Evolutionary conservation across 495 filamentous ascomycete species (phyloP).

Genomic region (Hyphodiscus hymeniophilus): DNA sequence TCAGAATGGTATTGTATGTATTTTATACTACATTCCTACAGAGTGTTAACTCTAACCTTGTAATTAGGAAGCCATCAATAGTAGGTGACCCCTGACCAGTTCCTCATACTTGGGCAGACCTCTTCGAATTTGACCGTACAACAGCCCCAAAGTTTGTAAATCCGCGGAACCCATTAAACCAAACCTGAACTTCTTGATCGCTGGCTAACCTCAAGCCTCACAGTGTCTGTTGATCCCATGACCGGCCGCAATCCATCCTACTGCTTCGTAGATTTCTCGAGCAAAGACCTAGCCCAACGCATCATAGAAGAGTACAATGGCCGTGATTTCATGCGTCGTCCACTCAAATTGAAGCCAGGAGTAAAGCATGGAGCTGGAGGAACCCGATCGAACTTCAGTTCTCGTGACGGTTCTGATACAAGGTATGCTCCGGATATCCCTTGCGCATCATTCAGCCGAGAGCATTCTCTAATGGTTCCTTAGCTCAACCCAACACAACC

Average conservation of each 20-base stretch:
- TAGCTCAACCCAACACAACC: slow-evolving; percentile 4
- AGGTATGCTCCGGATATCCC: not conserved
- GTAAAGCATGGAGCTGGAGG: slow-evolving; percentile 20
- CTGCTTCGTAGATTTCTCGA: slow-evolving; percentile 59
- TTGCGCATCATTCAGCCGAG: too few species aligned
- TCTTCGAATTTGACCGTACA: too few species aligned
- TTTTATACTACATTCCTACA: too few species aligned
- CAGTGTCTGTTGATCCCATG: slow-evolving; percentile 60
- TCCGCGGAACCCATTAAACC: too few species aligned
- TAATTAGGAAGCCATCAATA: too few species aligned
- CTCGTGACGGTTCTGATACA: not conserved
- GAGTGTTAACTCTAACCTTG: too few species aligned
- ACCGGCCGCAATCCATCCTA: slow-evolving; percentile 62
- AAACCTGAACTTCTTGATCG: too few species aligned
- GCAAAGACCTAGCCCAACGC: slow-evolving; percentile 44
- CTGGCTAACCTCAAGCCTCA: slow-evolving; percentile 24
- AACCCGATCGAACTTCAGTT: slow-evolving; percentile 1
- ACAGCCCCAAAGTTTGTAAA: too few species aligned
- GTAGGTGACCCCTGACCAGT: too few species aligned
- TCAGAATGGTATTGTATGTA: slow-evolving; percentile 34
- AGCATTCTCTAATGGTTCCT: too few species aligned
- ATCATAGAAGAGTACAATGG: slow-evolving; percentile 50
- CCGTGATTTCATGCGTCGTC: slow-evolving; percentile 40
- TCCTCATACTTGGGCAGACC: too few species aligned
- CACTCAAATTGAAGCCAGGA: slow-evolving; percentile 54